These are phyloP conservation scores for Fusarium incarnatum DNA, from an alignment of 2,329 filamentous ascomycete species.

Conservation along the genomic window DNA sequence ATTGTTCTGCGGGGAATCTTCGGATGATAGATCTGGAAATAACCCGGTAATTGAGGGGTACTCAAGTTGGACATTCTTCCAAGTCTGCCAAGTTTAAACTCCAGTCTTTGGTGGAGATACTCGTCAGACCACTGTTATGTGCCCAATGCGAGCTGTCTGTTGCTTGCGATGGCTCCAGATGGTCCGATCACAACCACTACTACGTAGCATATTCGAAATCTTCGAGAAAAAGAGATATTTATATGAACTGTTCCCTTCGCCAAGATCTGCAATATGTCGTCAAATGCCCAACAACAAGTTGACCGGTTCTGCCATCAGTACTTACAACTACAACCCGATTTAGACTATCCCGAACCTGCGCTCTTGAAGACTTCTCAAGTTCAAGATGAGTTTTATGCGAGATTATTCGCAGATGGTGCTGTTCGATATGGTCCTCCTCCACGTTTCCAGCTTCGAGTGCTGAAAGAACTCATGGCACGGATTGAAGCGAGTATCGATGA, in stretches of 20 bases:
- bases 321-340: conserved; percentile 75
- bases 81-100: conserved; percentile 32
- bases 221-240: neutral
- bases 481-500: conserved; percentile 82
- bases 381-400: conserved; percentile 74
- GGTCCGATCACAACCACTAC: conserved; percentile 20
- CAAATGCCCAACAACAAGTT: conserved; percentile 43
- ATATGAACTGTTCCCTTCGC: neutral
- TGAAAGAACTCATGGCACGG: conserved; percentile 77
- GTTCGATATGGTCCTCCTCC: conserved; percentile 70
- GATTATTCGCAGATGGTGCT: conserved; percentile 72
- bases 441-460: conserved; percentile 75
- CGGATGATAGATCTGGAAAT: conserved; percentile 6
- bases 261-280: conserved; percentile 25
- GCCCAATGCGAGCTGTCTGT: conserved; percentile 23
- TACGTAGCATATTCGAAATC: conserved; percentile 2
- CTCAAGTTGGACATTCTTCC: conserved; percentile 7
- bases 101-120: conserved; percentile 39
- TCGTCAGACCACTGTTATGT: conserved; percentile 25
- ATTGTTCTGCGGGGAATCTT: conserved; percentile 21
- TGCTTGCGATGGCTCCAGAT: conserved; percentile 19
- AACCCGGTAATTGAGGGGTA: conserved; percentile 2
- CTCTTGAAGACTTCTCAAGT: conserved; percentile 69
- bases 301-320: conserved; percentile 78
- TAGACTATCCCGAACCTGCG: conserved; percentile 72